Evolutionary conservation across 139 green algal genomes (phyloP).

Genomic region (Gonium pectorale): DNA sequence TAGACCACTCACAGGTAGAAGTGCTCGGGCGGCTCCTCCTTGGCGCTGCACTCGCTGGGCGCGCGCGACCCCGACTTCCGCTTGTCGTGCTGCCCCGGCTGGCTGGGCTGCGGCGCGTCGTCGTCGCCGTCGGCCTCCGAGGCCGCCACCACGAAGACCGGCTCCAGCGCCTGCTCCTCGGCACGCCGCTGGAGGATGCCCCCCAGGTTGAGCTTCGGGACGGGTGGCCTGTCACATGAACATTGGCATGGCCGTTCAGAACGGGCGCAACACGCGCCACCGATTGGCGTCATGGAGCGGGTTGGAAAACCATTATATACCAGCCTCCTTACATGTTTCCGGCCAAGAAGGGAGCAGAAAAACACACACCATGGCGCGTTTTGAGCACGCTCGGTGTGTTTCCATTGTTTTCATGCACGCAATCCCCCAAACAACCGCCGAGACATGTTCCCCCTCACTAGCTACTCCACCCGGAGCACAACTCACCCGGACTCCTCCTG

Average conservation of each 20-base stretch:
- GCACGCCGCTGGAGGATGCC: constrained; percentile 34
- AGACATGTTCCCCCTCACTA: no score
- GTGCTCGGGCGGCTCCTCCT: constrained; percentile 50
- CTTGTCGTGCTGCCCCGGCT: not conserved
- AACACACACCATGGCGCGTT: no score
- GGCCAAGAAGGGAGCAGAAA: no score
- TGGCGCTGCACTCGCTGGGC: constrained; percentile 11
- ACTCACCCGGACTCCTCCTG: constrained; percentile 21
- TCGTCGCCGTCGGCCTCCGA: no score
- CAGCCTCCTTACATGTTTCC: no score
- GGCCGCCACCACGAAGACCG: constrained; percentile 11
- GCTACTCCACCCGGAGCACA: not conserved
- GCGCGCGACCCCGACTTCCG: constrained; percentile 22
- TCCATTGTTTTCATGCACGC: not conserved
- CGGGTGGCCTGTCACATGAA: constrained; percentile 20
- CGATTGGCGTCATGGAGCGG: not conserved
- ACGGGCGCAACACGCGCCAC: not conserved
- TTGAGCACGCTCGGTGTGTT: no score
- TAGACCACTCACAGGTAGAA: constrained; percentile 53
- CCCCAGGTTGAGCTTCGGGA: constrained; percentile 41
- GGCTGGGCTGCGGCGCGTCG: not conserved
- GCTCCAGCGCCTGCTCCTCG: constrained; percentile 30
- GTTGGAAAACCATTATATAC: no score
- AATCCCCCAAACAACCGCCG: not conserved
- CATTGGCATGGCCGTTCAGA: not conserved